Evolutionary conservation across 2,329 filamentous ascomycete genomes (phyloP), one percentile per base, ranked within the genome.

Genomic region (Aspergillus caelatus): DNA sequence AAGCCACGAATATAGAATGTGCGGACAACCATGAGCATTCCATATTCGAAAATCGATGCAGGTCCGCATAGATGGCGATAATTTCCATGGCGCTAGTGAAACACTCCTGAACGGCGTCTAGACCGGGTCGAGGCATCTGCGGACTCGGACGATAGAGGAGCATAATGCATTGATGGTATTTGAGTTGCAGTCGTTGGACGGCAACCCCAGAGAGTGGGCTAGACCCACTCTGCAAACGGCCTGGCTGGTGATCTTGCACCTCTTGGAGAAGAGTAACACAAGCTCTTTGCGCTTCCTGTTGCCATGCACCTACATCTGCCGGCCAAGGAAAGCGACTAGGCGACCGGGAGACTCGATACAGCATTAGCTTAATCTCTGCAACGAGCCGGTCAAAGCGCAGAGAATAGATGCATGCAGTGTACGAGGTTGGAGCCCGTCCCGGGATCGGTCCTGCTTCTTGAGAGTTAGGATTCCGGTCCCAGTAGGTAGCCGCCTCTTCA

Each of bases 311-410:
- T 23, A 61, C 34, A 7, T 61, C 55, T 2, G 39, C 23, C 8
- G 59, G 59, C 59, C 59, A 61, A 16, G 59, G 59, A 2, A 61
- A 61, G 9, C 59, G 59, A 34, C 59, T 41, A 3, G 59, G 59
- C 3, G 59, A 61, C 16, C 59, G 39, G 26, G 59, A 54, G 1
- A 61, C 59, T 19, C 59, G 59, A 12, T 61, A 61, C 28, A 61
- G 43, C 59, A 61, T 61, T 8, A 61, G 59, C 23, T 61, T 61
- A 5, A 61, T 61, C 59, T 61, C 59, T 14, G 59, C 52, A 10
- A 61, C 52, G 6, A 61, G 48, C 10, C 59, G 41, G 30, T 61
- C 59, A 8, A 61, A 61, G 8, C 59, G 59, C 2, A 61, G 39
- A 14, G 52, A 61, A 11, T 61, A 61, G 9, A 61, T 23, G 41